Conservation (phyloP, 306 rosid species). For the Vigna unguiculata region DNA sequence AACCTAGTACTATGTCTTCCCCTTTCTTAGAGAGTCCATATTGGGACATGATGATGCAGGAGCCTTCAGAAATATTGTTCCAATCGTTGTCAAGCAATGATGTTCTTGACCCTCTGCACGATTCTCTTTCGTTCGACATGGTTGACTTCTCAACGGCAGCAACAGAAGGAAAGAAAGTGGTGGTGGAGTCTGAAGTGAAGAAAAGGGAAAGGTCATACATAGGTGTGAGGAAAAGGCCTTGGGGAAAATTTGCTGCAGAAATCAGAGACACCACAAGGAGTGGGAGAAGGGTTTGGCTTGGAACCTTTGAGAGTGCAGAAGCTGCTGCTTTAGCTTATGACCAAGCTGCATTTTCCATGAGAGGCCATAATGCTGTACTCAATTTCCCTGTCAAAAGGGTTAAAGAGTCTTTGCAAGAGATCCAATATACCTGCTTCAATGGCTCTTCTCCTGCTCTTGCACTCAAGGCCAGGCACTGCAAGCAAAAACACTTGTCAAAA, state of each 20-base stretch:
- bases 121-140: slow-evolving; percentile 50
- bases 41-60: slow-evolving; percentile 12
- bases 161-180: not conserved
- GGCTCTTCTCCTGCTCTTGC: slow-evolving; percentile 67
- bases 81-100: slow-evolving; percentile 17
- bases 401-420: slow-evolving; percentile 43
- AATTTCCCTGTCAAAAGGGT: slow-evolving; percentile 59
- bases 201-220: slow-evolving; percentile 18
- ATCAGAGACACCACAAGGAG: slow-evolving; percentile 79
- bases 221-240: slow-evolving; percentile 78
- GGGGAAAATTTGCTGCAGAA: slow-evolving; percentile 93
- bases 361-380: slow-evolving; percentile 66
- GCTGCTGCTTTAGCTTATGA: slow-evolving; percentile 89
- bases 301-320: slow-evolving; percentile 76
- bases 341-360: slow-evolving; percentile 80
- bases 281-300: slow-evolving; percentile 83
- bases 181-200: not conserved
- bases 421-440: slow-evolving; percentile 10
- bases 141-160: slow-evolving; percentile 35
- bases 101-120: slow-evolving; percentile 11
- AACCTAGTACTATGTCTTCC: not conserved
- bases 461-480: slow-evolving; percentile 50
- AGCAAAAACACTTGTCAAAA: slow-evolving; percentile 33
- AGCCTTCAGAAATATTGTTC: slow-evolving; percentile 20
- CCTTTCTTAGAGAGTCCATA: not conserved